A percentile compares a stretch with the other conserved stretches of the same genome.
Conservation (phyloP, 2,329 filamentous ascomycete genomes). For the Xylariaceae sp. region DNA sequence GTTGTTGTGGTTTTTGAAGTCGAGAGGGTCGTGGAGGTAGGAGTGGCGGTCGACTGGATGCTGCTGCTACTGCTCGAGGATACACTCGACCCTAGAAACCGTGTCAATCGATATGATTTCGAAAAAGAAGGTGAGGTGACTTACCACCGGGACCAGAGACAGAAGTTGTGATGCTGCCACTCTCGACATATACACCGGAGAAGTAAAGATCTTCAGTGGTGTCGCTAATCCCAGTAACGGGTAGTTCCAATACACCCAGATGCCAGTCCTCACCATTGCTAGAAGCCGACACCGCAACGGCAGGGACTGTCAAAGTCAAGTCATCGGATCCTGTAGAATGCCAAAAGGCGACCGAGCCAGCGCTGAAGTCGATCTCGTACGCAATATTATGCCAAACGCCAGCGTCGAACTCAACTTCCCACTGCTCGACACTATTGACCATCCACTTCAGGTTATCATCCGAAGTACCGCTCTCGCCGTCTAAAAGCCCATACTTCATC, state of each 20-base stretch:
- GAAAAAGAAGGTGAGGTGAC: no score
- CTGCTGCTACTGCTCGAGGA: conserved; percentile 9
- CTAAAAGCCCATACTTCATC: conserved; percentile 64
- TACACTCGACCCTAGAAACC: no score
- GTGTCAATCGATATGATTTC: no score
- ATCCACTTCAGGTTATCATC: conserved; percentile 61
- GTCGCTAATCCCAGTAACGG: conserved; percentile 51
- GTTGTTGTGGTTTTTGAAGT: conserved; percentile 8
- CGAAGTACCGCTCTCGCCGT: conserved; percentile 40
- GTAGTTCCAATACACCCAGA: conserved; percentile 64
- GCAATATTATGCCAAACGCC: conserved; percentile 72
- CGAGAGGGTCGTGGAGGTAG: background rate
- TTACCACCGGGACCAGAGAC: conserved; percentile 22
- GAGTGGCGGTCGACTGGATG: conserved; percentile 9
- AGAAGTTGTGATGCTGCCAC: conserved; percentile 39
- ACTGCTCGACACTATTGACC: conserved; percentile 56
- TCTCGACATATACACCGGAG: conserved; percentile 68
- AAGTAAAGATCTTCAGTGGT: conserved; percentile 65
- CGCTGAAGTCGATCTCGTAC: conserved; percentile 67
- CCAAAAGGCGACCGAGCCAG: conserved; percentile 62
- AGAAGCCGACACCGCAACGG: conserved; percentile 55
- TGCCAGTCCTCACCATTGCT: conserved; percentile 72
- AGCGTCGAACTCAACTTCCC: conserved; percentile 58
- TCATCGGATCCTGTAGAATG: conserved; percentile 60
- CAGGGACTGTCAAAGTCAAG: conserved; percentile 55